phyloP scores from a whole-genome alignment of 805 yeast species.

The Lachancea thermotolerans region DNA sequence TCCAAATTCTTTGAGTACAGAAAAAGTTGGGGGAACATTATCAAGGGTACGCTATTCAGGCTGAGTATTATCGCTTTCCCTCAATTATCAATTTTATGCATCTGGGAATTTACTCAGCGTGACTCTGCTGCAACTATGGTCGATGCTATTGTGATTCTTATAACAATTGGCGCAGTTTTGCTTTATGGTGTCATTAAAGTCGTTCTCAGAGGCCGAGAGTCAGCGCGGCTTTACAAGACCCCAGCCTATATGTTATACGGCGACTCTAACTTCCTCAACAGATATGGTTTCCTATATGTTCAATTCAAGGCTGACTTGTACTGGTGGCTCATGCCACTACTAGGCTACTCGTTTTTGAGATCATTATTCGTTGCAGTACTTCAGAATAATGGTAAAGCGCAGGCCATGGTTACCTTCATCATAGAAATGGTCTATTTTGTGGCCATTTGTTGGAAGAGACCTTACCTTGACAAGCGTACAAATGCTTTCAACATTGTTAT shows the following conservation, averaged over 20 bases:
- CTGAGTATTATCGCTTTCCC: slow-evolving; percentile 81
- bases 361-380: slow-evolving; percentile 81
- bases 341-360: slow-evolving; percentile 62
- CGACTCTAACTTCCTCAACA: slow-evolving; percentile 69
- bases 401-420: slow-evolving; percentile 68
- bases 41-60: slow-evolving; percentile 85
- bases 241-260: slow-evolving; percentile 91
- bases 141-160: slow-evolving; percentile 65
- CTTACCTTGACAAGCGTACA: slow-evolving; percentile 91
- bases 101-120: slow-evolving; percentile 82
- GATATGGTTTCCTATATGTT: slow-evolving; percentile 87
- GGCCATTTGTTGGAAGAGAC: slow-evolving; percentile 63
- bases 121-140: slow-evolving; percentile 82
- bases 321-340: slow-evolving; percentile 67
- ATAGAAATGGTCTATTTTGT: slow-evolving; percentile 68
- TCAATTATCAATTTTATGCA: slow-evolving; percentile 68
- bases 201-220: slow-evolving; percentile 64
- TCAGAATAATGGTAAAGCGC: slow-evolving; percentile 74
- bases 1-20: slow-evolving; percentile 72
- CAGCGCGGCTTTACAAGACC: slow-evolving; percentile 67
- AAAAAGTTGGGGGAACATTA: slow-evolving; percentile 71
- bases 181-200: slow-evolving; percentile 70
- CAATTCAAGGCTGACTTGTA: slow-evolving; percentile 84
- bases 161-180: slow-evolving; percentile 52
- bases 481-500: slow-evolving; percentile 88